These are phyloP conservation scores for Ganoderma multipileum DNA, from an alignment of 1,284 basidiomycete genomes.

Conservation along the genomic window DNA sequence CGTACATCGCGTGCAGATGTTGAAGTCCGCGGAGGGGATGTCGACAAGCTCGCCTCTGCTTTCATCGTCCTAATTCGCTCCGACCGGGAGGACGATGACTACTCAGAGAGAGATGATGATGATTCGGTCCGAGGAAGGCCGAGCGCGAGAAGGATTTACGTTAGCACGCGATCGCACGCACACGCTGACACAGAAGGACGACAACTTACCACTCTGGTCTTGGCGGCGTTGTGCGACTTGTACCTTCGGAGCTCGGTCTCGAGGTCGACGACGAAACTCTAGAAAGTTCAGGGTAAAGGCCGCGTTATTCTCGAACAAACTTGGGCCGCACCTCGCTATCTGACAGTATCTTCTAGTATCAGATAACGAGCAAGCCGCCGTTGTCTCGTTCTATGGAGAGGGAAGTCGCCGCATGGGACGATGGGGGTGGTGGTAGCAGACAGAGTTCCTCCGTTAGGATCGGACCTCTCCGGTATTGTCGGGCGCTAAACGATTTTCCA, in stretches of 20 bases:
- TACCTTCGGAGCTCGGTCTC: no score
- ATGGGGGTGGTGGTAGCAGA: conserved; percentile 5
- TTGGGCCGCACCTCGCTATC: background rate
- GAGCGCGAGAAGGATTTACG: background rate
- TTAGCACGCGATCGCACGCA: background rate
- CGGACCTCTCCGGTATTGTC: background rate
- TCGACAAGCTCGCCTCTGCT: conserved; percentile 97
- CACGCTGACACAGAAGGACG: background rate
- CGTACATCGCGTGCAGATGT: conserved; percentile 95
- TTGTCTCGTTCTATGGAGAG: background rate
- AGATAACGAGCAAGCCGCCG: background rate
- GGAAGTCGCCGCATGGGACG: background rate
- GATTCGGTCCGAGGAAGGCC: background rate
- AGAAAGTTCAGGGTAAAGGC: background rate
- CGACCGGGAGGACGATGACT: conserved; percentile 85
- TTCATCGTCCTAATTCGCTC: conserved; percentile 95
- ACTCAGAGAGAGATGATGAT: background rate
- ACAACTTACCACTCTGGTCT: conserved; percentile 24
- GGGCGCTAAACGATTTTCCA: no score
- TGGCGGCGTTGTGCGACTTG: background rate
- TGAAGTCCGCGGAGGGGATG: conserved; percentile 86
- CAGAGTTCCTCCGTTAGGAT: background rate
- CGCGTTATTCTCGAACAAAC: background rate
- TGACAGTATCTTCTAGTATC: background rate
- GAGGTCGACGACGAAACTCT: background rate